Conservation (phyloP, 148 eudicot species). For the Rhododendron vialii region DNA sequence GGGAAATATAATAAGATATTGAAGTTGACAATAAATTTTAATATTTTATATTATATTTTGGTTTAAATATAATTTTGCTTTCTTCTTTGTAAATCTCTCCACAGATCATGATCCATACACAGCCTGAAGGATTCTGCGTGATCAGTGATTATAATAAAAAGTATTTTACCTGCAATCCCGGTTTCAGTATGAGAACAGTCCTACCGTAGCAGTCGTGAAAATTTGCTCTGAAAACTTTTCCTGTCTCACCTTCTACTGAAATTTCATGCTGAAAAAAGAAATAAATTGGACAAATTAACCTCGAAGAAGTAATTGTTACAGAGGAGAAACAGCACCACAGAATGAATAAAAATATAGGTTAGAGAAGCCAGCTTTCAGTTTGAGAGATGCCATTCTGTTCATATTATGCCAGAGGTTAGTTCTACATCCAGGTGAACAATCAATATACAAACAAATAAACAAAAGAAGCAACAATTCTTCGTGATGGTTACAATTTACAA, state of each 20-base stretch:
- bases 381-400: not conserved
- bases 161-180: conserved; percentile 54
- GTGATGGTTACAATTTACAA: not conserved
- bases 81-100: not conserved
- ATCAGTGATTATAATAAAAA: not conserved
- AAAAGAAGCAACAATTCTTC: not conserved
- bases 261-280: conserved; percentile 40
- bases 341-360: not conserved
- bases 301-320: not conserved
- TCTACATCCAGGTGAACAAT: not conserved
- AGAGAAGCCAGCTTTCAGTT: not conserved
- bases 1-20: not conserved
- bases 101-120: not conserved
- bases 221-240: conserved; percentile 56
- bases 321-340: not conserved
- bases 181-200: conserved; percentile 53
- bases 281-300: not conserved
- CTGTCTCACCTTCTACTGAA: conserved; percentile 68
- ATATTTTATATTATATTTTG: not conserved
- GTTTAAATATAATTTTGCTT: not conserved
- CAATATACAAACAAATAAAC: not conserved
- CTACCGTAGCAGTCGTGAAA: conserved; percentile 64
- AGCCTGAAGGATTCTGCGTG: not conserved
- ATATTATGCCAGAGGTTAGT: not conserved
- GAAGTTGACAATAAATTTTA: not conserved